Conservation (phyloP, 352 stramenopile genomes). For the Globisporangium lucens region DNA sequence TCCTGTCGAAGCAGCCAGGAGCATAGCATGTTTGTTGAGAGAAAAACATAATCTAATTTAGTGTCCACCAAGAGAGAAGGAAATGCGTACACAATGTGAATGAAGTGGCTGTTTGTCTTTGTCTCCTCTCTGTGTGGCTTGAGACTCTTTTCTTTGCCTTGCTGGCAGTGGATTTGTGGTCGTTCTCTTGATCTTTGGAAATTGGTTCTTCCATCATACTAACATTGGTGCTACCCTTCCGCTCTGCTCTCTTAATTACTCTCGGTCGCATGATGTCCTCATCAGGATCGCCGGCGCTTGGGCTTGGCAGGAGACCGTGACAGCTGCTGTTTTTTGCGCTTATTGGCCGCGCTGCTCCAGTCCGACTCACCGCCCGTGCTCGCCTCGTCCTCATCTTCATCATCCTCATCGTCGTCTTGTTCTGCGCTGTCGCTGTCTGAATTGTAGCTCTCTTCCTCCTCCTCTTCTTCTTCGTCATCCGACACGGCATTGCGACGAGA, state of each 20-base stretch:
- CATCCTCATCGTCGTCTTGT: constrained; percentile 29
- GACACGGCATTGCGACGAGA: constrained; percentile 20
- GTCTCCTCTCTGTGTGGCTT: background rate
- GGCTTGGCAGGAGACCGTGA: constrained; percentile 13
- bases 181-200: background rate
- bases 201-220: background rate
- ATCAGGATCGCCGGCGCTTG: constrained; percentile 27
- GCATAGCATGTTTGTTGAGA: background rate
- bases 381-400: constrained; percentile 24
- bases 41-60: constrained; percentile 9
- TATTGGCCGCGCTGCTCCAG: constrained; percentile 32
- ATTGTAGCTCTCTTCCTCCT: constrained; percentile 47
- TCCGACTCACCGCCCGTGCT: constrained; percentile 35
- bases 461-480: constrained; percentile 40
- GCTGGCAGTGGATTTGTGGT: background rate
- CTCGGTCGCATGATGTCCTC: background rate
- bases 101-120: constrained; percentile 2
- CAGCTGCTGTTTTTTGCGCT: constrained; percentile 23
- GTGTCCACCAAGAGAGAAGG: background rate
- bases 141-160: too few relatives aligned
- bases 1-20: background rate
- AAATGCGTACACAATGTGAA: background rate
- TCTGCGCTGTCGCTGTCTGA: constrained; percentile 56
- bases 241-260: too few relatives aligned
- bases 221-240: background rate